phyloP scores from a whole-genome alignment of 352 stramenopile genomes.

The Elongisporangium undulatum region DNA sequence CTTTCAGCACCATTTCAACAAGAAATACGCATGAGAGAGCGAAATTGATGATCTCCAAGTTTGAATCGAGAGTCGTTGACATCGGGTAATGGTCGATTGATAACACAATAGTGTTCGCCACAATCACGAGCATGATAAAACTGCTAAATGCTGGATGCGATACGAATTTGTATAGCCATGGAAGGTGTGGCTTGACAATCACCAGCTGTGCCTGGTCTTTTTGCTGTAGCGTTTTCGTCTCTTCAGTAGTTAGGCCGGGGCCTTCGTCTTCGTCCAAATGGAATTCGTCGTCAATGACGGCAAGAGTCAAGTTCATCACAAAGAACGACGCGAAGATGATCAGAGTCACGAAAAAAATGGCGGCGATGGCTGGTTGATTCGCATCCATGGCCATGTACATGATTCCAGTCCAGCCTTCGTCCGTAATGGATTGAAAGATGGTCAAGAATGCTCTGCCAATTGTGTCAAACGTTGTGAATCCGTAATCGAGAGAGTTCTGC shows the following conservation, averaged over 20 bases:
- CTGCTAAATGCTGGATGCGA: slow-evolving; percentile 49
- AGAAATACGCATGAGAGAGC: slow-evolving; percentile 70
- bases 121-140: slow-evolving; percentile 72
- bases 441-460: slow-evolving; percentile 87
- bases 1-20: slow-evolving; percentile 76
- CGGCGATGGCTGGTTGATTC: slow-evolving; percentile 46
- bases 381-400: slow-evolving; percentile 89
- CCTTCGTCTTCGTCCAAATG: slow-evolving; percentile 51
- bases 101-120: slow-evolving; percentile 80
- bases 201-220: slow-evolving; percentile 19
- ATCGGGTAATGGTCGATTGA: slow-evolving; percentile 83
- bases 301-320: slow-evolving; percentile 91
- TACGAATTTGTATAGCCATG: slow-evolving; percentile 52
- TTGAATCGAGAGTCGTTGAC: slow-evolving; percentile 29
- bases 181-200: slow-evolving; percentile 22
- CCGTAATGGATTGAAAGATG: slow-evolving; percentile 92
- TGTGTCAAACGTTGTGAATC: slow-evolving; percentile 93
- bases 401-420: slow-evolving; percentile 91
- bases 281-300: slow-evolving; percentile 92
- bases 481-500: slow-evolving; percentile 67
- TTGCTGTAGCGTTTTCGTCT: slow-evolving; percentile 30
- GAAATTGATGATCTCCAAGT: slow-evolving; percentile 82
- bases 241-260: slow-evolving; percentile 11
- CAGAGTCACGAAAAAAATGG: slow-evolving; percentile 87
- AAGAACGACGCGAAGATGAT: slow-evolving; percentile 93